Conservation (phyloP, 2,329 filamentous ascomycete genomes). For the Fusarium pseudocircinatum region DNA sequence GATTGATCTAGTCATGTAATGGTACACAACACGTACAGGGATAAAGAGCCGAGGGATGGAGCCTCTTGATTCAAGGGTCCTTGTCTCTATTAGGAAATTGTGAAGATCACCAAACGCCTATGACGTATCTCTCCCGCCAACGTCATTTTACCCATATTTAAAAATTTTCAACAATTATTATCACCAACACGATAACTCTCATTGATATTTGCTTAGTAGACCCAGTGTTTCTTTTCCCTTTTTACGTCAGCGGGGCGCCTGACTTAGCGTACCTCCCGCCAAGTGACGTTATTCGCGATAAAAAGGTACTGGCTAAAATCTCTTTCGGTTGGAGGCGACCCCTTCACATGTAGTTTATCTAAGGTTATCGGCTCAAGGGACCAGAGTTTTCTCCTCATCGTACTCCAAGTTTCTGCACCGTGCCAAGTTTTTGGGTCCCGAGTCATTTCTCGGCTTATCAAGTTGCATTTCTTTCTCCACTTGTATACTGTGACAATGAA, state of each 20-base stretch:
- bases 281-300: not conserved
- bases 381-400: not conserved
- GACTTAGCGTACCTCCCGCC: not conserved
- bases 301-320: not conserved
- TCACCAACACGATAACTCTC: not conserved
- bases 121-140: conserved; percentile 7
- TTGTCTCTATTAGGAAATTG: conserved; percentile 10
- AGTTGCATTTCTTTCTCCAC: not conserved
- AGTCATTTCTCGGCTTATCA: conserved; percentile 23
- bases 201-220: not conserved
- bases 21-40: not conserved
- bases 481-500: conserved; percentile 9
- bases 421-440: conserved; percentile 2
- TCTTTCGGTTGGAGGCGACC: conserved; percentile 2
- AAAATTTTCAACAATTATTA: conserved; percentile 7
- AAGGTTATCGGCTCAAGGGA: conserved; percentile 19
- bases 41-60: conserved; percentile 28
- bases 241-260: conserved; percentile 26
- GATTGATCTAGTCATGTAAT: conserved; percentile 17
- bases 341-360: conserved; percentile 19
- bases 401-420: conserved; percentile 1
- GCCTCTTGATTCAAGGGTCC: conserved; percentile 17
- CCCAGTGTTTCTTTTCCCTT: not conserved
- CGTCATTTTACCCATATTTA: conserved; percentile 25
- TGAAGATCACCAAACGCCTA: conserved; percentile 17